phyloP scores from a whole-genome alignment of 306 rosid species.

The Crataegus laevigata region DNA sequence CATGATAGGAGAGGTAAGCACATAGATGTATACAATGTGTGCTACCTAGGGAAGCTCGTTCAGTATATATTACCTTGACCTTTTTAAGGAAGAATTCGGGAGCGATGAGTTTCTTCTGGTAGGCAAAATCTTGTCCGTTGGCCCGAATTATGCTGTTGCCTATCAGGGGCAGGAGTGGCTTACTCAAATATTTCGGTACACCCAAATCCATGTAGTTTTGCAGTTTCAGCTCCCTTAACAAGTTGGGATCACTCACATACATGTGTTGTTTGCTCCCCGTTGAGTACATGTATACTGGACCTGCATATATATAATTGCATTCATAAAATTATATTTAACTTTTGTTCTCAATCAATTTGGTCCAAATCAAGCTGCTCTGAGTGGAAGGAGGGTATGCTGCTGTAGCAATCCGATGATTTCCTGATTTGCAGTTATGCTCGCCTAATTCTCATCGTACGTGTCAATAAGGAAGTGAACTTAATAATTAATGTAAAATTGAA shows the following conservation, averaged over 20 bases:
- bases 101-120: constrained; percentile 3
- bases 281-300: neutral
- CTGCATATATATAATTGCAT: neutral
- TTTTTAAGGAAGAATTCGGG: constrained; percentile 7
- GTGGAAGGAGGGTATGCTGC: too few relatives aligned
- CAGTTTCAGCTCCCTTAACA: constrained; percentile 3
- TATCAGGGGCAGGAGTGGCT: neutral
- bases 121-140: neutral
- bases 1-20: neutral
- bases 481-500: too few relatives aligned
- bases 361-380: neutral
- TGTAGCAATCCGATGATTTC: too few relatives aligned
- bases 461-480: too few relatives aligned
- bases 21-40: neutral
- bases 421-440: too few relatives aligned
- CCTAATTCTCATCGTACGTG: too few relatives aligned
- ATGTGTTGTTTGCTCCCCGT: neutral
- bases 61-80: neutral
- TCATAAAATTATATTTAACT: neutral
- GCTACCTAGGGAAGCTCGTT: neutral
- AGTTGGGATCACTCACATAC: constrained; percentile 5
- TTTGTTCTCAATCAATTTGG: neutral
- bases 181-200: constrained; percentile 4
- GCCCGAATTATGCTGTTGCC: constrained; percentile 5
- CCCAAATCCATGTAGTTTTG: neutral